Evolutionary conservation across 1,139 yeast species (phyloP).

Genomic region (Saccharomyces pastorianus): DNA sequence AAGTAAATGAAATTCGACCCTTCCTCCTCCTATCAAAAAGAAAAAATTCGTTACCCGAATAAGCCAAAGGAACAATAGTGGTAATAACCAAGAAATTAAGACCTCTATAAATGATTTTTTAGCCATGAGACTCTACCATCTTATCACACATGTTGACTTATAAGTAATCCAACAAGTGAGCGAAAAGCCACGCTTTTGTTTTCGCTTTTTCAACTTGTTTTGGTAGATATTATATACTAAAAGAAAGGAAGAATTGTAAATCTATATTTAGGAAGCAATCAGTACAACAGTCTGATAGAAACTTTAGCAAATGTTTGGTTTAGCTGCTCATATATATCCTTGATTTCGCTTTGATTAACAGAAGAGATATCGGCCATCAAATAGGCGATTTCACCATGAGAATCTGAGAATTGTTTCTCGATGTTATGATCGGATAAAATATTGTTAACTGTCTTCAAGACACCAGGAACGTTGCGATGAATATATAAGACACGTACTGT

Average conservation of each 20-base stretch:
- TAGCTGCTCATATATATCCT: conserved; percentile 73
- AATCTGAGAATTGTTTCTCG: conserved; percentile 95
- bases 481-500: conserved; percentile 90
- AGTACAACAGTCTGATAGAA: conserved; percentile 83
- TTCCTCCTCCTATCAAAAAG: neutral
- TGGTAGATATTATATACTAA: neutral
- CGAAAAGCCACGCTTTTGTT: too few species aligned
- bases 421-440: conserved; percentile 91
- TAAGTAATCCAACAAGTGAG: too few species aligned
- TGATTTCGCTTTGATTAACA: conserved; percentile 75
- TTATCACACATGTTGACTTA: neutral
- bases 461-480: conserved; percentile 99
- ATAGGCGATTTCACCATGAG: conserved; percentile 93
- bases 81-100: too few species aligned
- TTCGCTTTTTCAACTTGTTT: too few species aligned
- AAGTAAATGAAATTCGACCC: neutral
- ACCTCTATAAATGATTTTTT: too few species aligned
- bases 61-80: too few species aligned
- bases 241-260: neutral
- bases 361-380: conserved; percentile 95
- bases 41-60: neutral
- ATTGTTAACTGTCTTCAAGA: conserved; percentile 91
- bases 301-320: conserved; percentile 88
- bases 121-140: neutral
- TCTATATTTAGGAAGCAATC: conserved; percentile 14